Conservation (phyloP, 139 green algal species). For the Tetraselmis chui region DNA sequence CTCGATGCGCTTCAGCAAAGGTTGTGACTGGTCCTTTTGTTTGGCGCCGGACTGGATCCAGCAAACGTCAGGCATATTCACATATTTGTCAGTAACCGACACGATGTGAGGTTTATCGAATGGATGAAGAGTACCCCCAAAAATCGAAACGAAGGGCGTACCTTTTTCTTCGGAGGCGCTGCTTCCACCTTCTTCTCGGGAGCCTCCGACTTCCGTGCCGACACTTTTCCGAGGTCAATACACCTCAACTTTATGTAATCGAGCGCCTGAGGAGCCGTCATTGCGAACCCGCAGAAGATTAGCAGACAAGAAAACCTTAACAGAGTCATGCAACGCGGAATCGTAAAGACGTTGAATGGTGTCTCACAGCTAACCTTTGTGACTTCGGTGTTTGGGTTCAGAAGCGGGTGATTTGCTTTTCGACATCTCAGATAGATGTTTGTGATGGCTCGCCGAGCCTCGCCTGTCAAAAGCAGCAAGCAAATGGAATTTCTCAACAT, state of each 20-base stretch:
- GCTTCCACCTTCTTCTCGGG: background rate
- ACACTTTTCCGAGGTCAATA: background rate
- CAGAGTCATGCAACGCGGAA: no score
- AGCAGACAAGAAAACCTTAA: no score
- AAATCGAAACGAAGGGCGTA: background rate
- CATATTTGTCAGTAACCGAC: no score
- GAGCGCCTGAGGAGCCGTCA: background rate
- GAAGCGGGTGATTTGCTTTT: background rate
- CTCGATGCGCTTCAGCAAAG: background rate
- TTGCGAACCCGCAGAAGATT: no score
- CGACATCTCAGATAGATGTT: background rate
- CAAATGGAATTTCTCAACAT: background rate
- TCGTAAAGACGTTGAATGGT: no score
- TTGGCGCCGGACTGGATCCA: no score
- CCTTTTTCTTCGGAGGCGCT: background rate
- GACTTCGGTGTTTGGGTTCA: background rate
- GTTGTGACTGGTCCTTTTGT: background rate
- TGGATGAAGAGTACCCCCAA: no score
- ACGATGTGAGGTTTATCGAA: no score
- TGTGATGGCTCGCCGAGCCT: background rate
- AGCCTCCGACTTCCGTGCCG: background rate
- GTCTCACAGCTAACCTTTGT: background rate
- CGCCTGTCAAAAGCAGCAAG: background rate
- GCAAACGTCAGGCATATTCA: no score
- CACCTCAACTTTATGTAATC: background rate